Evolutionary conservation across 345 rosid genomes (phyloP), one percentile per base, ranked within the genome.

Genomic region (Corchorus olitorius): DNA sequence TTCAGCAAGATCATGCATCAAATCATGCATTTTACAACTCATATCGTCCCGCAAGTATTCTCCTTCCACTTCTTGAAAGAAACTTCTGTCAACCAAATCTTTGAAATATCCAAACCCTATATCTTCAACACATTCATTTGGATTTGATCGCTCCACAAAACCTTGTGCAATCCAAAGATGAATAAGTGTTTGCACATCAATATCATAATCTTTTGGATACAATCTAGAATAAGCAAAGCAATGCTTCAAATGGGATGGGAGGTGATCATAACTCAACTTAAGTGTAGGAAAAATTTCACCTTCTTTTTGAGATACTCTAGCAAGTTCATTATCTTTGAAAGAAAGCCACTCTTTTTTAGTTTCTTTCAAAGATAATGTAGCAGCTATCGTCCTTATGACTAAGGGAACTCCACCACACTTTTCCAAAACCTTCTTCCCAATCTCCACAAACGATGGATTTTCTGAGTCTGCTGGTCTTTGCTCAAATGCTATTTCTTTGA

Each of bases 21-120:
- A 62, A 35, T 62, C 66, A 15, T 62, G 45, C 66, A 62, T 62
- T 62, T 62, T 62, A 35, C 45, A 62, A 49, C 53, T 39, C 43
- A 39, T 39, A 1, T 39, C 4, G 43, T n/a, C 43, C 43, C 6
- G 2, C 6, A 39, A 39, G 43, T 39, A 39, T 6, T 39, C 6
- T 39, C 43, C 43, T 39, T 2, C 3, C 13, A 61, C 65, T 16
- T 61, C 65, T 14, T 61, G 65, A 61, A 61, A 34, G 19, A 61
- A 61, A 61, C 65, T 34, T 61, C 65, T 61, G 14, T 61, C 43
- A 61, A 61, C 65, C 15, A 61, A 34, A 33, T 35, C 43, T 34
- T 34, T 61, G 14, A 60, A 60, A 60, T 33, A 60, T 0, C 41
- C 65, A 5, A 60, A 39, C 43, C 43, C 43, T 3, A 39, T 39